A percentile compares a stretch with the other conserved stretches of the same genome.
Evolutionary conservation across 805 yeast species (phyloP).

Genomic region (Cyberlindnera mississippiensis): DNA sequence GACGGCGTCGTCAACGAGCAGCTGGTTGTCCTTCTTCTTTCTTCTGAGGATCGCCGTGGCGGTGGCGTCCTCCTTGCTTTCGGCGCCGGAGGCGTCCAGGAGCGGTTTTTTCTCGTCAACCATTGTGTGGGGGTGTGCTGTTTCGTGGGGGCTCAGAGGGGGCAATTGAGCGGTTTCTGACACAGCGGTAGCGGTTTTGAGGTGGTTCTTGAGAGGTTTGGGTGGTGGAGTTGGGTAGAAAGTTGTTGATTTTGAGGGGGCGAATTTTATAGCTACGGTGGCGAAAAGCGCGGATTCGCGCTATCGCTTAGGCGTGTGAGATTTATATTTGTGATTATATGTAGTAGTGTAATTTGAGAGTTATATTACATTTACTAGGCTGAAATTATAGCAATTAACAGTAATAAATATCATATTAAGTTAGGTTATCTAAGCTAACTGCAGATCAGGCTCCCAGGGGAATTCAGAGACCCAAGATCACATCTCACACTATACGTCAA

Average conservation of each 20-base stretch:
- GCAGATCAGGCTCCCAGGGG: no score
- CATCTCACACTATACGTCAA: no score
- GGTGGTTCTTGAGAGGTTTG: not conserved
- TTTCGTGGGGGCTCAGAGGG: not conserved
- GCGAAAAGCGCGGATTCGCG: no score
- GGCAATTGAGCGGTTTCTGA: not conserved
- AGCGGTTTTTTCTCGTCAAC: conserved; percentile 39
- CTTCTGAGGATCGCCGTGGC: conserved; percentile 97
- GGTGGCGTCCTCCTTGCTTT: conserved; percentile 59
- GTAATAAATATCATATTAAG: no score
- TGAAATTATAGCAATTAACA: no score
- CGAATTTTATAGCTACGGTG: not conserved
- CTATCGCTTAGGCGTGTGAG: no score
- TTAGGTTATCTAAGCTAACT: no score
- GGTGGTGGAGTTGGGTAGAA: not conserved
- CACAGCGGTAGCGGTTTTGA: conserved; percentile 1
- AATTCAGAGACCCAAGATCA: no score
- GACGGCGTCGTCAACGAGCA: conserved; percentile 94
- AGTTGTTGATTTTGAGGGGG: no score
- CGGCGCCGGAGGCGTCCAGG: conserved; percentile 66
- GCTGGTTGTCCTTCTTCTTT: conserved; percentile 93
- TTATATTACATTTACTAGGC: no score
- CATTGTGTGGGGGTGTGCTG: conserved; percentile 11
- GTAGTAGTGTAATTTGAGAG: no score
- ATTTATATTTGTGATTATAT: no score